Base-by-base conservation (phyloP, 2,329 filamentous ascomycete species). In the Phoma herbarum region DNA sequence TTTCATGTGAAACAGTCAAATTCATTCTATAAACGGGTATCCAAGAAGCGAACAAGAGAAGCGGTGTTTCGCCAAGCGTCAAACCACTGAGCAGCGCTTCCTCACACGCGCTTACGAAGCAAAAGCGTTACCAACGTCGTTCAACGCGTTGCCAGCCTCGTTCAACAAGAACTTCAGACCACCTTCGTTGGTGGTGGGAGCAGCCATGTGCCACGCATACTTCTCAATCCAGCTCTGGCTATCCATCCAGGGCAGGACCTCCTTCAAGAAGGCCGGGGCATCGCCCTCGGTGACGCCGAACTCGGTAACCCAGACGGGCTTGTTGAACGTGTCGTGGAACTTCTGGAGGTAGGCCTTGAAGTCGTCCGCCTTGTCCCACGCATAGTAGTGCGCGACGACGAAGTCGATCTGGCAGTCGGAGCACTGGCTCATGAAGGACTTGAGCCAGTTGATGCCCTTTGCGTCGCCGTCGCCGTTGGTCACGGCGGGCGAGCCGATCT, bases 341-440 rank as follows among this genome's bases (percentile, higher is more conserved):
- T 71, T 69, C 5, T 20, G 57, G 20, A 76, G 86, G 61, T 78
- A 73, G 50, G 65, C 61, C 52, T 75, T 70, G 67, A 78, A 78
- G 55, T 71, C 66, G 9, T 67, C 61, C 37, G 73, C 63, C 42
- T 74, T 71, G 53, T 49, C 68, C 58, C 63, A 66, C 39, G 73
- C 68, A 59, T 78, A 78, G 70, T 72, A 78, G 61, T 78, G 76
- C n/a, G 74, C 67, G 46, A 64, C 62, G 50, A 75, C 67, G 49
- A 75, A 76, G 65, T 78, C 76, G 44, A 75, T 70, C 31, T 67
- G 56, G 70, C 72, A 75, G 57, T 58, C 70, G 14, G 28, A 46
- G 63, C 72, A 75, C 12, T 47, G 49, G 22, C 39, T 37, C 53
- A 75, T 65, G 65, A 75, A 75, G 7, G 61, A 47, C 56, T 69